Evolutionary conservation across 1,284 basidiomycete species (phyloP).

Genomic region (Coniferiporia weirii): DNA sequence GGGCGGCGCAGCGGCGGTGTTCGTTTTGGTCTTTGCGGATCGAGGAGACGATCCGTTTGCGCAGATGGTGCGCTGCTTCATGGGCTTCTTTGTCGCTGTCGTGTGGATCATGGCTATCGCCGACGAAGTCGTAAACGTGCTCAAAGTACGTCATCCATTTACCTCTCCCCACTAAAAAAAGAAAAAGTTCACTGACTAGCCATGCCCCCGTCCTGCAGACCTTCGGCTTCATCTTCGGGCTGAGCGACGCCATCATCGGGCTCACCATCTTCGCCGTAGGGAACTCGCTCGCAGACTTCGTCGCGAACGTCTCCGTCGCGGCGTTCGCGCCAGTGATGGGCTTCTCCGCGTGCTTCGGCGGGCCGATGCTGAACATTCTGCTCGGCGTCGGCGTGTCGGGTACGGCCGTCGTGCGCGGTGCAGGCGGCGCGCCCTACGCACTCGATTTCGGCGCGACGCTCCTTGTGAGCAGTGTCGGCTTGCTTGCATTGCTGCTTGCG

Average conservation of each 20-base stretch:
- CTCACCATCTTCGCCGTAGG: slow-evolving; percentile 95
- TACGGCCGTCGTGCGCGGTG: slow-evolving; percentile 62
- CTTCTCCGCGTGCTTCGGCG: slow-evolving; percentile 90
- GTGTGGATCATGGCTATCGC: slow-evolving; percentile 97
- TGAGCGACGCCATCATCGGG: slow-evolving; percentile 97
- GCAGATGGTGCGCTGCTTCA: slow-evolving; percentile 73
- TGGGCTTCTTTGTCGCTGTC: slow-evolving; percentile 85
- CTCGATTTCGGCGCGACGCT: slow-evolving; percentile 82
- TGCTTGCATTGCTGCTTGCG: slow-evolving; percentile 66
- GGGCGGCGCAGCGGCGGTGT: slow-evolving; percentile 49
- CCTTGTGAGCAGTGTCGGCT: slow-evolving; percentile 75
- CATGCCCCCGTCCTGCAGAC: slow-evolving; percentile 44
- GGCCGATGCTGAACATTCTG: slow-evolving; percentile 95
- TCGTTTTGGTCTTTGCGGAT: slow-evolving; percentile 60
- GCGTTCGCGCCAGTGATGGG: slow-evolving; percentile 86
- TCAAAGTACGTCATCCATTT: slow-evolving; percentile 54
- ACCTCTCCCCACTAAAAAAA: background rate
- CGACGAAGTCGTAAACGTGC: slow-evolving; percentile 85
- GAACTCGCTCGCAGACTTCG: slow-evolving; percentile 93
- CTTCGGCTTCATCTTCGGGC: slow-evolving; percentile 87
- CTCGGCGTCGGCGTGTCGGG: slow-evolving; percentile 84
- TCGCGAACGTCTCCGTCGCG: slow-evolving; percentile 93
- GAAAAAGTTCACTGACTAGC: too few relatives aligned
- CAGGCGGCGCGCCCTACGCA: slow-evolving; percentile 49
- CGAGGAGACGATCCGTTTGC: slow-evolving; percentile 56